Evolutionary conservation across 192 early-diverging fungal genomes (phyloP).

Genomic region (Backusella psychrophila): DNA sequence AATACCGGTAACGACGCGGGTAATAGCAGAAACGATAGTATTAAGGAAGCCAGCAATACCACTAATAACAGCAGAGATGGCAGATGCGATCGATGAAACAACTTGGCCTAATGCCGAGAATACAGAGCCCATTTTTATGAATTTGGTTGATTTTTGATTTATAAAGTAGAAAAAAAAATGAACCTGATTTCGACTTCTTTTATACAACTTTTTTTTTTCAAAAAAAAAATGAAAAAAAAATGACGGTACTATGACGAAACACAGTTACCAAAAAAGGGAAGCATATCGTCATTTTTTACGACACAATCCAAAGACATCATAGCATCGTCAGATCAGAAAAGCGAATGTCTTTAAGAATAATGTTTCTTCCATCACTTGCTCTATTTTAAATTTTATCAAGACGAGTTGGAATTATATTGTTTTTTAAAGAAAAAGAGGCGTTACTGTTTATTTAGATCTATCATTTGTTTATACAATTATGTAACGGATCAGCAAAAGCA

Average conservation of each 20-base stretch:
- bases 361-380: neutral
- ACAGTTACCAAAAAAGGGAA: neutral
- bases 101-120: constrained; percentile 17
- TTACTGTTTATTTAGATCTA: neutral
- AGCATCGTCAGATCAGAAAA: neutral
- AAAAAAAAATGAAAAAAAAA: neutral
- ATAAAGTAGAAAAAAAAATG: neutral
- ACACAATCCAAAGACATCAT: neutral
- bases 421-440: neutral
- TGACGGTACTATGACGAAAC: neutral
- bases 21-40: constrained; percentile 20
- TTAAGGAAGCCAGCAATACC: constrained; percentile 27
- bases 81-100: constrained; percentile 22
- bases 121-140: constrained; percentile 26
- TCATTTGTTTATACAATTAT: neutral
- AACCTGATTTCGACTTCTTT: neutral
- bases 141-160: neutral
- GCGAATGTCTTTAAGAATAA: neutral
- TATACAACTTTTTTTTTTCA: neutral
- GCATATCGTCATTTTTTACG: neutral
- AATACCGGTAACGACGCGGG: constrained; percentile 26
- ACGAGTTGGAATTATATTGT: too few relatives aligned
- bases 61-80: constrained; percentile 17
- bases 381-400: too few relatives aligned
- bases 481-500: neutral